These are phyloP conservation scores for Barbatosphaeria neglecta DNA, from an alignment of 495 filamentous ascomycete species.

Conservation along the genomic window DNA sequence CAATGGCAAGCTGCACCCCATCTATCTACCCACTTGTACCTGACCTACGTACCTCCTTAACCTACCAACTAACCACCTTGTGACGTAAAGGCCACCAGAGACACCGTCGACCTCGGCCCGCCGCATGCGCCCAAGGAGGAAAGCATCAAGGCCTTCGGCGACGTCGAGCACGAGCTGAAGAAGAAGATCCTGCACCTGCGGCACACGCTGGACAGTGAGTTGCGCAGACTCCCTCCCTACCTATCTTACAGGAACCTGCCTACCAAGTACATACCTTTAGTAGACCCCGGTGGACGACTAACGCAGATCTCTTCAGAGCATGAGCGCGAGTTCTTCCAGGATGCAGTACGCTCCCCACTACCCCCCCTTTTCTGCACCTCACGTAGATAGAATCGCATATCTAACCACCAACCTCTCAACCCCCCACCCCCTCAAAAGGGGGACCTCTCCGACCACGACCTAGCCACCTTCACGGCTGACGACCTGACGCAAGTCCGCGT, in stretches of 20 bases:
- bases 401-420: too few relatives aligned
- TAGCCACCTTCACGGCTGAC: slow-evolving; percentile 33
- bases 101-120: slow-evolving; percentile 36
- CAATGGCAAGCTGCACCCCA: background rate
- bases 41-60: background rate
- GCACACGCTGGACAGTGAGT: slow-evolving; percentile 21
- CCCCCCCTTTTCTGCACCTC: slow-evolving; percentile 1
- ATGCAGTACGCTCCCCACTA: slow-evolving; percentile 13
- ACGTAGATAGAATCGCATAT: too few relatives aligned
- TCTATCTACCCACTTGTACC: background rate
- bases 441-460: slow-evolving; percentile 31
- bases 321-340: slow-evolving; percentile 33
- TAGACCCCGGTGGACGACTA: background rate
- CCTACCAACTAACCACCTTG: background rate
- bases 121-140: slow-evolving; percentile 40
- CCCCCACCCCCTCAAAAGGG: slow-evolving; percentile 22
- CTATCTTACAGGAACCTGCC: background rate
- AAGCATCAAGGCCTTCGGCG: slow-evolving; percentile 36
- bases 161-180: slow-evolving; percentile 37
- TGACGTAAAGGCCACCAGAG: slow-evolving; percentile 33
- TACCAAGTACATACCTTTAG: background rate
- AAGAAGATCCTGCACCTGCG: slow-evolving; percentile 37
- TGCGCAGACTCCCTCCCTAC: background rate
- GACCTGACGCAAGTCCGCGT: slow-evolving; percentile 40
- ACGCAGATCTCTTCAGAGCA: too few relatives aligned